phyloP scores from a whole-genome alignment of 352 stramenopile genomes.

The Globisporangium barbulae region DNA sequence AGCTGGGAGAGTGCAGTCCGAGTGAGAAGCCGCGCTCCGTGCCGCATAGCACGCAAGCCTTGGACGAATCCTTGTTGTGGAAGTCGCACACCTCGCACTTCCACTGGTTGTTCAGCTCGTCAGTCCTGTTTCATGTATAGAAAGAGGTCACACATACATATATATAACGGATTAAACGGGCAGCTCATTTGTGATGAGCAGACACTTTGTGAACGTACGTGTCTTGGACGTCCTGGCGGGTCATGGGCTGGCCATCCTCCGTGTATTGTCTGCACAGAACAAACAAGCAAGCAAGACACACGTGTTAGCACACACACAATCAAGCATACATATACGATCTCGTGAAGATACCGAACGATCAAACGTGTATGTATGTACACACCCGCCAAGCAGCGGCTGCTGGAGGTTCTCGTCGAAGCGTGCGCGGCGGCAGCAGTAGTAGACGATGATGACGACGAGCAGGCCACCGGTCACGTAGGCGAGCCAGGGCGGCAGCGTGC shows the following conservation, averaged over 20 bases:
- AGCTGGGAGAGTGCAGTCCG: slow-evolving; percentile 43
- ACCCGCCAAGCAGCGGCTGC: slow-evolving; percentile 74
- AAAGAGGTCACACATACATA: not conserved
- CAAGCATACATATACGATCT: not conserved
- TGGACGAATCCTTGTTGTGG: slow-evolving; percentile 81
- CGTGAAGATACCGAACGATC: not conserved
- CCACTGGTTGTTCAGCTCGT: slow-evolving; percentile 81
- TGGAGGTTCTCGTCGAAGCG: slow-evolving; percentile 87
- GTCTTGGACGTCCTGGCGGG: slow-evolving; percentile 83
- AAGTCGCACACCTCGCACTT: slow-evolving; percentile 89
- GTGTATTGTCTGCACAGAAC: slow-evolving; percentile 59
- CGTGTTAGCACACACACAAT: not conserved
- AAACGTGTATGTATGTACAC: too few relatives aligned
- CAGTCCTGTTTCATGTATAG: slow-evolving; percentile 26
- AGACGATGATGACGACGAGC: slow-evolving; percentile 85
- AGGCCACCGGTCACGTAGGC: slow-evolving; percentile 82
- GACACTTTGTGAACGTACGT: slow-evolving; percentile 22
- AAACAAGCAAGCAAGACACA: not conserved
- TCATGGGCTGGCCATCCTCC: slow-evolving; percentile 84
- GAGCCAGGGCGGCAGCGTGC: slow-evolving; percentile 73
- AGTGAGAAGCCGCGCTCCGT: slow-evolving; percentile 82
- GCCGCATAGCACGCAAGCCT: slow-evolving; percentile 75
- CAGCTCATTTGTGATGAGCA: not conserved
- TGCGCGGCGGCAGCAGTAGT: slow-evolving; percentile 85
- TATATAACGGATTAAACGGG: not conserved